Conservation (phyloP, 192 early-diverging fungal genomes). For the Coemansia sp. region DNA sequence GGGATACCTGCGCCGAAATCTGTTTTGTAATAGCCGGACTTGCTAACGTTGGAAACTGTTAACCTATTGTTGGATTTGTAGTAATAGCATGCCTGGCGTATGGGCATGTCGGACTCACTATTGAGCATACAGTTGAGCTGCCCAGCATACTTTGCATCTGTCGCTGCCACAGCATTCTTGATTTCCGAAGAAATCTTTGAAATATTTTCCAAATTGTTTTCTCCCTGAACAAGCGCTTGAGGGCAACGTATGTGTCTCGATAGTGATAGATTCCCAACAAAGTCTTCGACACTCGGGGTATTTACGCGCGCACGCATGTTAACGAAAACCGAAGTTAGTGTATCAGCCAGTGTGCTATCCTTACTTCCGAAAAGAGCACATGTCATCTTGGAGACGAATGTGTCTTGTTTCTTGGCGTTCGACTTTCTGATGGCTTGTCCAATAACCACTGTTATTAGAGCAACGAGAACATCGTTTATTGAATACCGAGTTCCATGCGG, state of each 20-base stretch:
- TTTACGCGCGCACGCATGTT: neutral
- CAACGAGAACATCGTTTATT: neutral
- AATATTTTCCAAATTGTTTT: neutral
- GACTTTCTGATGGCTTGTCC: neutral
- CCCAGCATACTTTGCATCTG: neutral
- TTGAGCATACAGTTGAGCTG: neutral
- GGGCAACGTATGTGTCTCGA: neutral
- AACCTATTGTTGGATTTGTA: neutral
- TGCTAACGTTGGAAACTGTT: neutral
- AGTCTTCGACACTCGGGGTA: neutral
- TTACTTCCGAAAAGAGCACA: neutral
- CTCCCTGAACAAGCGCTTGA: neutral
- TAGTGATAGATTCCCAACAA: neutral
- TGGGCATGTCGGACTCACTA: neutral
- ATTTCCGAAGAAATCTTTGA: neutral
- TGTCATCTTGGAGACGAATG: neutral
- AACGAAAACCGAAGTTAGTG: neutral
- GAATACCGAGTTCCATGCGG: neutral
- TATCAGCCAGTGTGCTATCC: neutral
- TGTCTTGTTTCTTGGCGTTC: neutral
- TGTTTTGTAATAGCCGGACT: neutral
- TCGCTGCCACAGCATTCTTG: neutral
- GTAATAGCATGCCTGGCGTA: neutral
- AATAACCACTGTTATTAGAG: neutral
- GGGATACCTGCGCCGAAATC: neutral